phyloP scores from a whole-genome alignment of 257 asterid species.

The Eucommia ulmoides region DNA sequence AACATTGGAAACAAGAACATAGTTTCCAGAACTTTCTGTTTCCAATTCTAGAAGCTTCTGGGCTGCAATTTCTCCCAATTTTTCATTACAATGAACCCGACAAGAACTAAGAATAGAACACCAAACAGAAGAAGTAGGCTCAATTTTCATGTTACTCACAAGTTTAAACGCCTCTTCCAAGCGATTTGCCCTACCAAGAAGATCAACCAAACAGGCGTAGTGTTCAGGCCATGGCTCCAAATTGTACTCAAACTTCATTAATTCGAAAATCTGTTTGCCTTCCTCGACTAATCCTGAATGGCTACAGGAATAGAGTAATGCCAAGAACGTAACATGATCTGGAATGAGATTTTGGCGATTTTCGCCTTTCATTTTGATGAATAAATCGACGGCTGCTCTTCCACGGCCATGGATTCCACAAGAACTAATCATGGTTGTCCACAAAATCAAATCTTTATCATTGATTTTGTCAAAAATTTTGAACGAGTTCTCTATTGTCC shows the following conservation, averaged over 20 bases:
- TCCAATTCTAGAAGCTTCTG: conserved; percentile 63
- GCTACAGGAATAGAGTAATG: conserved; percentile 68
- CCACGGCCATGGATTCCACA: conserved; percentile 81
- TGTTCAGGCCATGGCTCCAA: conserved; percentile 90
- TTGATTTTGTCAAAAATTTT: conserved; percentile 31
- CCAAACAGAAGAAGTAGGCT: conserved; percentile 61
- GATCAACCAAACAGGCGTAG: conserved; percentile 69
- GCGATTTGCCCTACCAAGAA: conserved; percentile 74
- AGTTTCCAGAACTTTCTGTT: conserved; percentile 64
- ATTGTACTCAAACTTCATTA: conserved; percentile 36
- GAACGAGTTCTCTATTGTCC: conserved; percentile 40
- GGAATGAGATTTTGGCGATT: conserved; percentile 40
- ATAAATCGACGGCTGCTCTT: conserved; percentile 30
- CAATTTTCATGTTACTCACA: conserved; percentile 32
- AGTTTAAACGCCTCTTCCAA: conserved; percentile 56
- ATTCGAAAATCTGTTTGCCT: conserved; percentile 36
- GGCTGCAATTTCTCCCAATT: conserved; percentile 69
- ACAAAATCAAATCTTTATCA: conserved; percentile 35
- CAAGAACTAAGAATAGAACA: conserved; percentile 71
- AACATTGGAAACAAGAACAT: conserved; percentile 59
- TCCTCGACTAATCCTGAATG: conserved; percentile 68
- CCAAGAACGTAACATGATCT: conserved; percentile 56
- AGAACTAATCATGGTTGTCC: conserved; percentile 77
- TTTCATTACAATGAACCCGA: conserved; percentile 41
- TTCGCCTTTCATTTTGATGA: conserved; percentile 35